These are phyloP conservation scores for Leccinellum albellum DNA, from an alignment of 768 basidiomycete species.

Conservation along the genomic window DNA sequence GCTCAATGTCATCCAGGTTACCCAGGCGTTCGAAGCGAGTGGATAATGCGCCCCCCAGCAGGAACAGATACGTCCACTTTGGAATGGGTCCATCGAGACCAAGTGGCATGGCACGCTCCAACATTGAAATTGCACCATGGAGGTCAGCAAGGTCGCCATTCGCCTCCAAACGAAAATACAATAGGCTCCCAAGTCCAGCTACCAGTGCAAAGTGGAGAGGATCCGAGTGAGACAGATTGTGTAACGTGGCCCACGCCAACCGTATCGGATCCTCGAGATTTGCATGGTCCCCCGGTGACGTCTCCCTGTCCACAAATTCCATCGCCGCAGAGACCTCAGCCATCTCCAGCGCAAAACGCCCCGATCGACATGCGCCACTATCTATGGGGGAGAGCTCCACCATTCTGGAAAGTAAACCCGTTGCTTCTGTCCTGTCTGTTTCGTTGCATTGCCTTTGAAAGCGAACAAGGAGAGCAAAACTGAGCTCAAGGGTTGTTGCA, in stretches of 20 bases:
- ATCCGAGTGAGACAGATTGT: background rate
- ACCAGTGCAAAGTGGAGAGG: background rate
- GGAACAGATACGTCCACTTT: background rate
- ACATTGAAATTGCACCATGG: background rate
- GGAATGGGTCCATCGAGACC: background rate
- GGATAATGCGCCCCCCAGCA: background rate
- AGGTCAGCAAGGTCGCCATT: background rate
- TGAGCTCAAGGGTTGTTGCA: background rate
- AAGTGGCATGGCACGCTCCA: background rate
- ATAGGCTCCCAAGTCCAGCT: background rate
- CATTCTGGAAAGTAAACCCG: background rate
- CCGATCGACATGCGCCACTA: background rate
- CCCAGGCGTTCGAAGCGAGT: background rate
- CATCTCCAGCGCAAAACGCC: background rate
- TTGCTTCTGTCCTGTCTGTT: background rate
- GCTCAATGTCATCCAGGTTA: background rate
- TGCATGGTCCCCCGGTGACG: background rate
- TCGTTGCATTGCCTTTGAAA: background rate
- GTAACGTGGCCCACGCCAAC: background rate
- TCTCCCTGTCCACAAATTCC: background rate
- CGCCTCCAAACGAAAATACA: background rate
- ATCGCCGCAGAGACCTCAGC: background rate
- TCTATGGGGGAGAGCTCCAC: background rate
- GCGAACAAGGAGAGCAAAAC: background rate
- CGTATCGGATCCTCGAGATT: background rate